Evolutionary conservation across 768 basidiomycete genomes (phyloP).

Genomic region (Lentinus tigrinus): DNA sequence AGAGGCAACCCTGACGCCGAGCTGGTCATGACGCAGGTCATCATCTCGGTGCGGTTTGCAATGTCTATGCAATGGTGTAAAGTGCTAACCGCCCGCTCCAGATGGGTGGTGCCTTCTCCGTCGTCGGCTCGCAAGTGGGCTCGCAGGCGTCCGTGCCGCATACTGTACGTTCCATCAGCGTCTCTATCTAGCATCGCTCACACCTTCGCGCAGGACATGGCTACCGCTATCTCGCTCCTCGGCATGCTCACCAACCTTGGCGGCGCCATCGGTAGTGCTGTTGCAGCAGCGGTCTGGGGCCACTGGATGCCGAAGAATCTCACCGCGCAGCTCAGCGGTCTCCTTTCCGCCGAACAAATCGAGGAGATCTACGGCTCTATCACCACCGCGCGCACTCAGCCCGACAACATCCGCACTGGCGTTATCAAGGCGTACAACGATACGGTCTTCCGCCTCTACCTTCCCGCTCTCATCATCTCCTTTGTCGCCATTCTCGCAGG

Average conservation of each 20-base stretch:
- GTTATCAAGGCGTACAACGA: conserved; percentile 21
- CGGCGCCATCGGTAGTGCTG: conserved; percentile 38
- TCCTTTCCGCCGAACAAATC: conserved; percentile 11
- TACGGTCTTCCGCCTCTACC: conserved; percentile 14
- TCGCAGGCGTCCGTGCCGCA: conserved; percentile 45
- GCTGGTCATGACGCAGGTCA: conserved; percentile 41
- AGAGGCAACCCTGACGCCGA: conserved; percentile 18
- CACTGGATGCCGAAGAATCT: conserved; percentile 21
- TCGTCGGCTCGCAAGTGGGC: conserved; percentile 39
- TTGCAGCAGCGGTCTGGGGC: conserved; percentile 24
- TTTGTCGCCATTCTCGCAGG: conserved; percentile 35
- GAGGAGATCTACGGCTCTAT: conserved; percentile 21
- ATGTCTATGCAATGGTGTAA: too few relatives aligned
- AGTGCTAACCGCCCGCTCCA: not conserved
- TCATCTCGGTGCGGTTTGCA: conserved; percentile 38
- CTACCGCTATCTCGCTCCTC: conserved; percentile 40
- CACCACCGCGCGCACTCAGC: conserved; percentile 3
- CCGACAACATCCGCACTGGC: conserved; percentile 9
- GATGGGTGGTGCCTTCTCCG: conserved; percentile 46
- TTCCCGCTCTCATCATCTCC: conserved; percentile 34
- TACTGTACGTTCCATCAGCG: too few relatives aligned
- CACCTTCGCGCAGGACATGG: conserved; percentile 34
- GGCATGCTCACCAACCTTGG: conserved; percentile 42
- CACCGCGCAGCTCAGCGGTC: conserved; percentile 13
- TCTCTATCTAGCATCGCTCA: too few relatives aligned